Conservation (phyloP, 495 filamentous ascomycete species). For the Penicillium paxilli region DNA sequence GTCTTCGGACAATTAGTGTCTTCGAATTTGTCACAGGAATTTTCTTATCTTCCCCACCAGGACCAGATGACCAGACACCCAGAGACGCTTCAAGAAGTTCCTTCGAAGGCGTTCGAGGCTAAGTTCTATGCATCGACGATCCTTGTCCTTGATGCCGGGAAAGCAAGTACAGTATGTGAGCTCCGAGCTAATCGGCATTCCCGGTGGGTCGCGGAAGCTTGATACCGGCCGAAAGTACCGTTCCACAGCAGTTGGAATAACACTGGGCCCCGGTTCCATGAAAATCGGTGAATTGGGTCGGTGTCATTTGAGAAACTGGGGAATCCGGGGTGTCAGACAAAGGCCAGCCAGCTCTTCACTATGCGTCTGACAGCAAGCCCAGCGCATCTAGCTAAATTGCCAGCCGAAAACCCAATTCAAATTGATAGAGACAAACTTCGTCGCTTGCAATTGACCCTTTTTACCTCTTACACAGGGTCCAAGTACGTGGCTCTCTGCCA, state of each 20-base stretch:
- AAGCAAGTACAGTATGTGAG: not conserved
- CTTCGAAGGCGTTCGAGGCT: slow-evolving; percentile 15
- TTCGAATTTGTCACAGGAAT: not conserved
- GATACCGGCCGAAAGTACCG: not conserved
- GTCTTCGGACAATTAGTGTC: not conserved
- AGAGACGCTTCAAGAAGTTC: no score
- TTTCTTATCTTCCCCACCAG: not conserved
- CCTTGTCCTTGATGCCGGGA: not conserved
- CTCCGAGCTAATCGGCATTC: not conserved
- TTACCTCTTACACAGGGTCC: not conserved
- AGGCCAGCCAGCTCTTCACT: not conserved
- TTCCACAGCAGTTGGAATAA: not conserved
- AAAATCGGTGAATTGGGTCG: not conserved
- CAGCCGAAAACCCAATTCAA: not conserved
- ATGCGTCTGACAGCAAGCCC: not conserved
- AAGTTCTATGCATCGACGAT: slow-evolving; percentile 7
- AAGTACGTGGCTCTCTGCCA: not conserved
- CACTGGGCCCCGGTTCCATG: not conserved
- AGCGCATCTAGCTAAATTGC: not conserved
- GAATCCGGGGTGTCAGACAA: not conserved
- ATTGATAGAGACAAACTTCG: not conserved
- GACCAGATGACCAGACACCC: slow-evolving; percentile 11
- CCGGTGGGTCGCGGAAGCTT: not conserved
- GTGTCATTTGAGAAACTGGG: not conserved
- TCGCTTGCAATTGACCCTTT: not conserved